Evolutionary conservation across 176 grass and related monocot species (phyloP), one percentile per base, ranked within the genome.

Genomic region (Poa pratensis): DNA sequence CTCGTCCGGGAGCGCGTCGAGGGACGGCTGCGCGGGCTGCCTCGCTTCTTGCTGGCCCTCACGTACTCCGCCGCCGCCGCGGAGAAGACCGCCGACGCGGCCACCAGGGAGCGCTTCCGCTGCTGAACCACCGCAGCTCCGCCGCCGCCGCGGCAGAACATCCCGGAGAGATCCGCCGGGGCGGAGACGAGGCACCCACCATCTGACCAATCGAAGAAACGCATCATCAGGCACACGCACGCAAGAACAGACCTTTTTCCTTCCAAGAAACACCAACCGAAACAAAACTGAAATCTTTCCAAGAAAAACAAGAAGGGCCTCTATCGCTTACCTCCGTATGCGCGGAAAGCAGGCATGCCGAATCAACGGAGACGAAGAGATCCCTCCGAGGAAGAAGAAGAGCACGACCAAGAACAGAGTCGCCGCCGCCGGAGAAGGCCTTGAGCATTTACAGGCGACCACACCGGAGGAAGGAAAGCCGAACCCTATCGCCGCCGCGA

Each of bases 1-100:
- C 84, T 98, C 96, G 39, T 94, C 89, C 11, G 96, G 96, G 28
- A 98, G 89, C 66, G 74, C 34, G 74, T 98, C 96, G 7, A 98
- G 92, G 23, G 91, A 94, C 84, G 20, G 77, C 74, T 49, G 64
- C 87, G 17, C 40, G 54, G 17, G 54, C 77, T 85, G 58, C 89
- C 90, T 77, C 75, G 83, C 85, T 92, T 88, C 52, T 50, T 64
- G 13, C 57, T 64, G 13, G 70, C 76, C 83, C 81, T 75, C 23
- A 86, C 76, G 50, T 83, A 79, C 75, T 82, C 90, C 23, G 70
- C 86, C 64, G 79, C 86, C 1, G 83, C 82, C 1, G 69, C 57
- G 0, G 85, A 74, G 64, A 85, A 74, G 67, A 91, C 90, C 23
- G 70, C 86, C 64, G 79, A 83, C 1, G 83, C 80, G 20, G 75